Base-by-base conservation (phyloP, 108 stramenopile genomes). In the Asterionellopsis glacialis region DNA sequence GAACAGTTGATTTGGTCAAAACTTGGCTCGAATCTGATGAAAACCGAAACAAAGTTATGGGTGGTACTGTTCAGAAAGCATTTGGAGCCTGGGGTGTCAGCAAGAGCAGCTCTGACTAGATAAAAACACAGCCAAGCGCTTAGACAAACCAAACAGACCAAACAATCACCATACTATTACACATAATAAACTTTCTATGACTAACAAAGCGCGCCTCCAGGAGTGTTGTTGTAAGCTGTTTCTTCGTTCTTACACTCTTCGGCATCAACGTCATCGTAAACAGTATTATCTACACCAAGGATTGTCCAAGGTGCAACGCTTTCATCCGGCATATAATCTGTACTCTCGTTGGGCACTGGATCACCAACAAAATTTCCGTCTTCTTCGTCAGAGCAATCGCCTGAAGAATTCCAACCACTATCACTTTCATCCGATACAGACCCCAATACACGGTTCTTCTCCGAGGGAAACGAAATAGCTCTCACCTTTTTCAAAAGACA, bases 41-140 rank as follows among this genome's bases (percentile, higher is more conserved):
- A 15, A 55, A 78, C n/a, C 49, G 70, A 26, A 55, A 72, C 55
- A 53, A 65, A 7, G 65, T 87, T 18, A 74, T 90, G 83, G 82
- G 84, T 18, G 81, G 81, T 11, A 90, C 81, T 23, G 83, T 82
- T 9, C 79, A 80, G 51, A 45, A 57, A 13, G 12, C 78, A 6
- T 90, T 90, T 68, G 88, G 88, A 38, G 49, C 52, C 12, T 89
- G 84, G 84, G 74, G 76, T n/a, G 57, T 4, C 7, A 33, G 33
- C 33, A 33, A 33, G 33, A 33, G 33, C 7, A 33, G 33, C 7
- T 33, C 33, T 5, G 33, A 7, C 33, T 33, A 33, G 33, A 33
- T 33, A 33, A 2, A 33, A 33, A 33, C 7, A 33, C 5, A 33
- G 2, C 33, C 33, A 7, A 33, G 7, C 7, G 33, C 33, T 33